A percentile compares a stretch with the other conserved stretches of the same genome.
phyloP scores from a whole-genome alignment of 2,329 filamentous ascomycete genomes.

The Hymenoscyphus infarciens region DNA sequence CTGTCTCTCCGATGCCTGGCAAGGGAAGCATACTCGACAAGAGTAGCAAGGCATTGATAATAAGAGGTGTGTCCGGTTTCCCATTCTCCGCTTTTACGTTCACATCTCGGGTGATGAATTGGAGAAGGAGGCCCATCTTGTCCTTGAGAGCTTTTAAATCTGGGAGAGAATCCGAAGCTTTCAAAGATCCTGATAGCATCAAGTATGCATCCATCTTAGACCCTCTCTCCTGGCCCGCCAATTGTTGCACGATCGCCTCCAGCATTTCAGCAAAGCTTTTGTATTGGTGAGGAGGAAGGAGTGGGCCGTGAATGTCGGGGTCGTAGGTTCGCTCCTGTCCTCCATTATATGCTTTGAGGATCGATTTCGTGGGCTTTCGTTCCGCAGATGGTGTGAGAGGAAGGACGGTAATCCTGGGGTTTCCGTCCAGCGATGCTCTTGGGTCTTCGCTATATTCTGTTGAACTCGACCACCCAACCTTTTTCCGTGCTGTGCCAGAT shows the following conservation, averaged over 20 bases:
- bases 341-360: conserved; percentile 67
- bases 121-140: conserved; percentile 73
- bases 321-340: conserved; percentile 17
- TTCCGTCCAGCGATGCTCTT: conserved; percentile 19
- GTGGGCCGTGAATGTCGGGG: conserved; percentile 12
- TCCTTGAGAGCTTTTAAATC: conserved; percentile 67
- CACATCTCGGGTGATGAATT: conserved; percentile 83
- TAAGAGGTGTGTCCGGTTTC: conserved; percentile 62
- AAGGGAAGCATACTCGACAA: conserved; percentile 75
- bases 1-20: conserved; percentile 61
- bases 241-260: conserved; percentile 76
- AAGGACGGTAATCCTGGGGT: conserved; percentile 12
- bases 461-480: conserved; percentile 62
- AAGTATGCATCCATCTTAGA: conserved; percentile 83
- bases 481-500: conserved; percentile 39
- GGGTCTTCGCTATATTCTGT: conserved; percentile 51
- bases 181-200: conserved; percentile 70
- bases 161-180: conserved; percentile 78
- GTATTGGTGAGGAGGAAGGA: conserved; percentile 32
- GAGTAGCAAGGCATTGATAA: conserved; percentile 74
- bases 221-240: conserved; percentile 69
- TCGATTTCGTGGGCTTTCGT: conserved; percentile 62
- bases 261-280: conserved; percentile 74
- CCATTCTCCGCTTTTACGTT: conserved; percentile 55
- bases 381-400: conserved; percentile 36